Percentiles rank a stretch among this genome's conserved stretches.
These are phyloP conservation scores for Volutella citrinella DNA, from an alignment of 2,329 filamentous ascomycete species.

Conservation along the genomic window DNA sequence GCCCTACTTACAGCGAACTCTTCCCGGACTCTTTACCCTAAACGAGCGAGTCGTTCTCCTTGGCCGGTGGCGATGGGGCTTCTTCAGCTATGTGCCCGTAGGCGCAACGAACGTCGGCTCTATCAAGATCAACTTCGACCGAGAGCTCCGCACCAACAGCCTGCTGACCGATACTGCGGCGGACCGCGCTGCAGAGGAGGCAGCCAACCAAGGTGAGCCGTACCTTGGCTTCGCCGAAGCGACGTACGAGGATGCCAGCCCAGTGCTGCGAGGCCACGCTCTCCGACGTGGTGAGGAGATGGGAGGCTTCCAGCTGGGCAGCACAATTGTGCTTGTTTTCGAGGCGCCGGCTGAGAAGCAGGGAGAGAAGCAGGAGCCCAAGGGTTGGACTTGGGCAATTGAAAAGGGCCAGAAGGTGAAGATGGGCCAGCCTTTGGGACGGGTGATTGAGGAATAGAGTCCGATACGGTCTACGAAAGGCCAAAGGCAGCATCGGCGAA, in stretches of 20 bases:
- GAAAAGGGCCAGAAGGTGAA: conserved; percentile 85
- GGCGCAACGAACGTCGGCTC: conserved; percentile 97
- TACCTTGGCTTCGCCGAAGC: conserved; percentile 94
- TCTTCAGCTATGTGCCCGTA: conserved; percentile 94
- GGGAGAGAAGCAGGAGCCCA: conserved; percentile 51
- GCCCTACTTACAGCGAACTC: conserved; percentile 86
- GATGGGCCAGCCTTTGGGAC: conserved; percentile 83
- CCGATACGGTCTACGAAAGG: conserved; percentile 3
- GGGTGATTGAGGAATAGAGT: conserved; percentile 54
- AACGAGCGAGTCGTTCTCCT: conserved; percentile 95
- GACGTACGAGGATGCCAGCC: conserved; percentile 75
- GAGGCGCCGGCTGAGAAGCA: conserved; percentile 73
- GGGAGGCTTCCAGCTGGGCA: conserved; percentile 95
- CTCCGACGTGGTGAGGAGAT: conserved; percentile 90
- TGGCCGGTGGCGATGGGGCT: conserved; percentile 93
- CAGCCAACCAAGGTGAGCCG: conserved; percentile 69
- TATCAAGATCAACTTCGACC: conserved; percentile 95
- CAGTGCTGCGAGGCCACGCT: conserved; percentile 77
- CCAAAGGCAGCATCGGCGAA: conserved; percentile 11
- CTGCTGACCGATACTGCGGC: conserved; percentile 90
- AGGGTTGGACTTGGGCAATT: conserved; percentile 82
- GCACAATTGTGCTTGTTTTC: conserved; percentile 92
- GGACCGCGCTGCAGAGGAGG: conserved; percentile 79
- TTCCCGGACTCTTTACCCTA: conserved; percentile 91
- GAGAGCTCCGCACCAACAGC: conserved; percentile 88